Base-by-base conservation (phyloP, 176 grass and related monocot genomes). In the Aegilops umbellulata region DNA sequence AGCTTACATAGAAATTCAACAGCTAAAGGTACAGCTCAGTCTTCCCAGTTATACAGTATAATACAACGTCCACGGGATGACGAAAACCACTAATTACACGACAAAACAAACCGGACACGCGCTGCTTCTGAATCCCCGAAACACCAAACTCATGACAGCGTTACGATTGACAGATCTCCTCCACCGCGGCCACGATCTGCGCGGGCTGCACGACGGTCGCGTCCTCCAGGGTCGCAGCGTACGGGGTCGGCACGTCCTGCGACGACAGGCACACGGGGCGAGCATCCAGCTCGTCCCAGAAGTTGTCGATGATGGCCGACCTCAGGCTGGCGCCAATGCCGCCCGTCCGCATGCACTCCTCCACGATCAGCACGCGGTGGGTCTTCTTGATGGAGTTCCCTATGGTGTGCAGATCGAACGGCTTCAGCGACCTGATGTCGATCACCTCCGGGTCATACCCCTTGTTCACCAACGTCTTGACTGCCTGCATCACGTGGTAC, bases 401-500 rank as follows among this genome's bases (percentile, higher is more conserved):
- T 0, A 92, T 95, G 10, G 83, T 86, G 82, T 86, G 89, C 22
- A 98, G 78, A 42, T 98, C 93, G 14, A 98, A 95, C 57, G 96
- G 91, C 74, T 95, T 98, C 86, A 95, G 49, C 2, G 89, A 95
- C 88, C 93, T 88, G 71, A 95, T 94, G 70, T 95, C 96, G 41
- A 98, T 94, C 30, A 95, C 91, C 74, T 98, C 93, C 0, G 90
- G 93, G 60, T 95, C 90, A 0, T 94, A 95, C 16, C 96, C 91
- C 77, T 94, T 95, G 88, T 95, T 91, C 68, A 98, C 93, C 84
- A 95, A 30, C 1, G 91, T 92, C 88, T 95, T 94, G 7, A 75
- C 82, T 0, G 93, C 96, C 86, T 98, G 93, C 93, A 98, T 98
- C 79, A 95, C 93, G 81, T 95, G 96, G 89, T 98, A 95, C 88